These are phyloP conservation scores for Coriaria nepalensis DNA, from an alignment of 306 rosid species.

Conservation along the genomic window DNA sequence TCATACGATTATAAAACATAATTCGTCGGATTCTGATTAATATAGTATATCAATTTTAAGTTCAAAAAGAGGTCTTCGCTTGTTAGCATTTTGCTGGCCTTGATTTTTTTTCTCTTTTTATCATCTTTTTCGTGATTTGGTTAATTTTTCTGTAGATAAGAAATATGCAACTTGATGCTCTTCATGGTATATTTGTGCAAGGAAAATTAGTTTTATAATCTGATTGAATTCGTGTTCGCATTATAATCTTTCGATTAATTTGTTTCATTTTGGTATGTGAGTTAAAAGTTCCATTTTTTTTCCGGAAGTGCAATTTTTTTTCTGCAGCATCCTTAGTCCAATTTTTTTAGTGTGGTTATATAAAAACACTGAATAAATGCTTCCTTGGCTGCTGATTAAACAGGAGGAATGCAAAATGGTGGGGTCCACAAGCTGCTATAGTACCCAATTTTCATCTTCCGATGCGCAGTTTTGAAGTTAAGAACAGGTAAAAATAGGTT, in stretches of 20 bases:
- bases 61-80: background rate
- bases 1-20: background rate
- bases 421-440: constrained; percentile 53
- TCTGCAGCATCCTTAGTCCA: background rate
- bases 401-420: constrained; percentile 46
- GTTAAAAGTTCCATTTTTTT: no score
- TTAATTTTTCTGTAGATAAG: no score
- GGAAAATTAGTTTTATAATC: no score
- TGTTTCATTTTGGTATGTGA: no score
- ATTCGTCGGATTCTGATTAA: background rate
- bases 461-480: constrained; percentile 83
- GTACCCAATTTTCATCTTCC: constrained; percentile 66
- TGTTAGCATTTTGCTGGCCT: background rate
- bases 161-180: no score
- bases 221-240: no score
- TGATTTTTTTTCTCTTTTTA: no score
- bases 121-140: no score
- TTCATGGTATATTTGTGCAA: no score
- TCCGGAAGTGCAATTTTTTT: no score
- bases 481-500: constrained; percentile 40
- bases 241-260: no score
- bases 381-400: constrained; percentile 5
- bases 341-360: background rate
- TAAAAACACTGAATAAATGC: background rate
- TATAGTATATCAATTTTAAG: background rate